A percentile compares a stretch with the other conserved stretches of the same genome.
phyloP scores from a whole-genome alignment of 2,329 filamentous ascomycete genomes.

The Fusarium virguliforme region DNA sequence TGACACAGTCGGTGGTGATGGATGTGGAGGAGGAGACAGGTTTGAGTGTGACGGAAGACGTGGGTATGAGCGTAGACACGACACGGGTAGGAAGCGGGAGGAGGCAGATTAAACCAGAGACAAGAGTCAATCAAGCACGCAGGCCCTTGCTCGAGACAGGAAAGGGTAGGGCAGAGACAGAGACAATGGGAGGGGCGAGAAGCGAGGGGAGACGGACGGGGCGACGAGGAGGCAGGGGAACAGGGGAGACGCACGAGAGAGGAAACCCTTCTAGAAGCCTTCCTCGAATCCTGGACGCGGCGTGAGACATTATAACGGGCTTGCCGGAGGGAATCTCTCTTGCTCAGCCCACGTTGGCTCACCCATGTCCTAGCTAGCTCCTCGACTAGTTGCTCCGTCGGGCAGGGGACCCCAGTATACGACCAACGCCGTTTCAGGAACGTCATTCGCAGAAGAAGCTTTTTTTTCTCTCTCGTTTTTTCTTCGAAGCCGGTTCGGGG shows the following conservation, averaged over 20 bases:
- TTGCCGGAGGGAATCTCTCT: conserved; percentile 51
- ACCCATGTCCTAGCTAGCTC: conserved; percentile 47
- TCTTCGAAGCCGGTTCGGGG: conserved; percentile 17
- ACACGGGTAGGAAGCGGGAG: conserved; percentile 36
- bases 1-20: conserved; percentile 27
- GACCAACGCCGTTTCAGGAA: conserved; percentile 51
- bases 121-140: conserved; percentile 17
- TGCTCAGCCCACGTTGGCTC: conserved; percentile 46
- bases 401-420: conserved; percentile 43
- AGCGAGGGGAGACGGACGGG: conserved; percentile 22
- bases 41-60: conserved; percentile 21
- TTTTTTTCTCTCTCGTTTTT: conserved; percentile 18
- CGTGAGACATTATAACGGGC: conserved; percentile 53
- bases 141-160: conserved; percentile 19
- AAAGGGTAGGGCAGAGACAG: conserved; percentile 26
- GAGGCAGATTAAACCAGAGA: conserved; percentile 42
- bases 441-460: conserved; percentile 46
- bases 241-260: conserved; percentile 32
- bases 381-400: conserved; percentile 37
- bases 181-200: conserved; percentile 28
- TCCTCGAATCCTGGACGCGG: conserved; percentile 49
- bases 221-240: conserved; percentile 21
- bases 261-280: conserved; percentile 54
- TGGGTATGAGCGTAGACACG: conserved; percentile 18
- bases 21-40: conserved; percentile 28